These are phyloP conservation scores for Calonectria montana DNA, from an alignment of 2,329 filamentous ascomycete species.

Conservation along the genomic window DNA sequence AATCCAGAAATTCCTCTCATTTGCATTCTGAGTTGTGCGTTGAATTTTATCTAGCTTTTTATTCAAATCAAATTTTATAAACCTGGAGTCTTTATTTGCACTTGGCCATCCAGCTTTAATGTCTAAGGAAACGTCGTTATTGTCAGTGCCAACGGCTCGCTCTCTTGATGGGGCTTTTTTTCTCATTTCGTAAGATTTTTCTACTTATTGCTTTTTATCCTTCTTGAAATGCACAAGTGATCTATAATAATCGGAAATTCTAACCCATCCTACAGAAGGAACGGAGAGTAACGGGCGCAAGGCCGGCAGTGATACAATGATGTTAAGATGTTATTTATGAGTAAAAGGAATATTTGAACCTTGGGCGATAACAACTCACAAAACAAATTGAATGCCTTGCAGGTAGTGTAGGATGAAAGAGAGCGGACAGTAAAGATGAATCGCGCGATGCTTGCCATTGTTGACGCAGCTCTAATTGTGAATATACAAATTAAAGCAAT, in stretches of 20 bases:
- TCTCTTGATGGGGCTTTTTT: neutral
- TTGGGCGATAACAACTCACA: neutral
- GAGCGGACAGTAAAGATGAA: neutral
- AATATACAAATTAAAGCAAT: neutral
- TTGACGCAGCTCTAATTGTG: neutral
- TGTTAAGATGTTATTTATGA: neutral
- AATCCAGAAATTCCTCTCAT: neutral
- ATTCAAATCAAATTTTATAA: neutral
- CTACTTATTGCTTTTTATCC: neutral
- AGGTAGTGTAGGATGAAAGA: neutral
- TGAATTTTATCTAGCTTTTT: neutral
- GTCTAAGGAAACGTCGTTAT: neutral
- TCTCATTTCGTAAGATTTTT: too few relatives aligned
- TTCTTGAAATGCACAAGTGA: neutral
- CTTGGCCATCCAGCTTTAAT: neutral
- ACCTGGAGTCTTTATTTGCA: neutral
- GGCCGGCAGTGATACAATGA: neutral
- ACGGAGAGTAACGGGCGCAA: neutral
- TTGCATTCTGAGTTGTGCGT: neutral
- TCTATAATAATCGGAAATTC: neutral
- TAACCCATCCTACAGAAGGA: neutral
- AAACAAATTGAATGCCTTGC: neutral
- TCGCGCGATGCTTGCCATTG: neutral
- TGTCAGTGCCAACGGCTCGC: too few relatives aligned
- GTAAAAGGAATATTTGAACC: neutral